A percentile compares a stretch with the other conserved stretches of the same genome.
phyloP scores from a whole-genome alignment of 1,284 basidiomycete genomes.

The Rhodotorula glutinis region DNA sequence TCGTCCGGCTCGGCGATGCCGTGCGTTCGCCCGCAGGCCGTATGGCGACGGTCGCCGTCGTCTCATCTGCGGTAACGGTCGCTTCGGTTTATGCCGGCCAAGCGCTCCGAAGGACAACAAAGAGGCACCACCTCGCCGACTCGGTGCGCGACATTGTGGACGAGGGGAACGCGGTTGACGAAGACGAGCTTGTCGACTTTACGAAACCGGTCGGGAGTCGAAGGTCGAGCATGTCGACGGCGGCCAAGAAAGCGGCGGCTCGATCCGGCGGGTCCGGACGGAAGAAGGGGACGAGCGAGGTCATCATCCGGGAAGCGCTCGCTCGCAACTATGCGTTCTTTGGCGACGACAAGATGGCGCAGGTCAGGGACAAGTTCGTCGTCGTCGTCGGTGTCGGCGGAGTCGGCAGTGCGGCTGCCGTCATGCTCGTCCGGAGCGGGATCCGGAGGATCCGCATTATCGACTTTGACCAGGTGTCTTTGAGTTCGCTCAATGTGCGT shows the following conservation, averaged over 20 bases:
- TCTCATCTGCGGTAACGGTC: slow-evolving; percentile 27
- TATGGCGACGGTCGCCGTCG: slow-evolving; percentile 25
- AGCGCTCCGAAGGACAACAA: slow-evolving; percentile 16
- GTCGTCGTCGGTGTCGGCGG: slow-evolving; percentile 93
- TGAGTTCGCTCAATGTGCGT: slow-evolving; percentile 74
- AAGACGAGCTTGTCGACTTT: slow-evolving; percentile 34
- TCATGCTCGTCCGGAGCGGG: slow-evolving; percentile 76
- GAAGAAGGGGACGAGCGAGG: slow-evolving; percentile 41
- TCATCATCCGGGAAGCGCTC: slow-evolving; percentile 59
- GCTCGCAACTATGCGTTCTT: slow-evolving; percentile 94
- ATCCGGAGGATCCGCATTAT: slow-evolving; percentile 52
- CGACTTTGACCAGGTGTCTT: slow-evolving; percentile 87
- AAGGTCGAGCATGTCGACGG: slow-evolving; percentile 9
- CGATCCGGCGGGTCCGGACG: slow-evolving; percentile 3
- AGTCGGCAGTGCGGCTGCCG: slow-evolving; percentile 82
- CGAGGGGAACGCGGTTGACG: background rate
- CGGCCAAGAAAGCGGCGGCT: background rate
- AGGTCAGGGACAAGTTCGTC: slow-evolving; percentile 71
- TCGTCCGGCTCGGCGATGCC: slow-evolving; percentile 19
- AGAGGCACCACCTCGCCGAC: slow-evolving; percentile 12
- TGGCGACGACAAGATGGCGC: slow-evolving; percentile 81
- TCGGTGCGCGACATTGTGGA: slow-evolving; percentile 13
- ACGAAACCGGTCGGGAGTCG: slow-evolving; percentile 15
- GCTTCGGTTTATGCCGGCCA: slow-evolving; percentile 28
- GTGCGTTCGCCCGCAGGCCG: slow-evolving; percentile 21